These are phyloP conservation scores for Metarhizium robertsii DNA, from an alignment of 2,329 filamentous ascomycete species.

Conservation along the genomic window DNA sequence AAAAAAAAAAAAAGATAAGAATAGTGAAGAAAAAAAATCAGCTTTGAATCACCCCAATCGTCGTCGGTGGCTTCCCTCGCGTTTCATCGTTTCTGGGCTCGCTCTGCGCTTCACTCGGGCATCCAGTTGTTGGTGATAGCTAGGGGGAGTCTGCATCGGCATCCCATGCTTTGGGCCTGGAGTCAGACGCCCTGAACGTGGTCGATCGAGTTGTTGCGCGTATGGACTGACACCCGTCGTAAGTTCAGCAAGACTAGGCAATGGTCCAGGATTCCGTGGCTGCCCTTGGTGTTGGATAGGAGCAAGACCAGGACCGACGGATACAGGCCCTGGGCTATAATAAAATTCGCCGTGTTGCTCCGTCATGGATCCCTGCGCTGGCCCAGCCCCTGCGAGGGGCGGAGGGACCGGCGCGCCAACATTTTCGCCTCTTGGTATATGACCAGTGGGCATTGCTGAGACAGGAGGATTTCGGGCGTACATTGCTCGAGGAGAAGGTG, in stretches of 20 bases:
- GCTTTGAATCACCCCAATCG: conserved; percentile 14
- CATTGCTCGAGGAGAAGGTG: conserved; percentile 28
- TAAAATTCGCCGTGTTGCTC: conserved; percentile 19
- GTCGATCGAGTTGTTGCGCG: conserved; percentile 31
- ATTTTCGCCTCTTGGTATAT: conserved; percentile 16
- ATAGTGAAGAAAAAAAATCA: neutral
- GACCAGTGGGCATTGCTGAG: conserved; percentile 22
- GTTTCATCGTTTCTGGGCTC: conserved; percentile 35
- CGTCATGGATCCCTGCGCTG: conserved; percentile 16
- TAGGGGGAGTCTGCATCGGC: conserved; percentile 22
- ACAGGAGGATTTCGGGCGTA: conserved; percentile 30
- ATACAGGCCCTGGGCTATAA: conserved; percentile 30
- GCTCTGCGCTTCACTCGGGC: conserved; percentile 41
- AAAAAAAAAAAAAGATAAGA: neutral
- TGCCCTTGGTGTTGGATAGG: conserved; percentile 40
- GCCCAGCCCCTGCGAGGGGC: conserved; percentile 13
- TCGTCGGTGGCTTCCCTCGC: conserved; percentile 36
- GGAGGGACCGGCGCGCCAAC: conserved; percentile 22
- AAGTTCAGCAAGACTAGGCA: conserved; percentile 55
- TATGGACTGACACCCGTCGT: conserved; percentile 56
- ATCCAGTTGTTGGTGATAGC: conserved; percentile 26
- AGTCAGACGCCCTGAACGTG: conserved; percentile 17
- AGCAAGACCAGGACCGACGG: conserved; percentile 36
- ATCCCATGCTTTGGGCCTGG: conserved; percentile 27
- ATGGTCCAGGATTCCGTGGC: conserved; percentile 31